These are phyloP conservation scores for Thinopyrum elongatum DNA, from an alignment of 176 grass and related monocot genomes.

Conservation along the genomic window DNA sequence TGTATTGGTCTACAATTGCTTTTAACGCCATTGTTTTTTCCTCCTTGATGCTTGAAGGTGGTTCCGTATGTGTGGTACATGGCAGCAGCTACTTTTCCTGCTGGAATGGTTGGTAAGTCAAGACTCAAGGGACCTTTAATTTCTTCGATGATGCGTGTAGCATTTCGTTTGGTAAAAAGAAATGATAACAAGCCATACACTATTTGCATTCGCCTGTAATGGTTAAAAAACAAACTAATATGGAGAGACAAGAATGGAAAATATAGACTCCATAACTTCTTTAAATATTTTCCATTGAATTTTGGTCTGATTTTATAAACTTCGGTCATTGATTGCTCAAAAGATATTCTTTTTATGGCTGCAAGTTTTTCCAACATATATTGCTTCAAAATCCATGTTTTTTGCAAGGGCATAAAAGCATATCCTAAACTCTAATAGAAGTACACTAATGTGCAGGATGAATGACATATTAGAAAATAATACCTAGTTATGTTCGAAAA, in stretches of 20 bases:
- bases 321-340: not conserved
- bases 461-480: not conserved
- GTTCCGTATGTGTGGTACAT: conserved; percentile 78
- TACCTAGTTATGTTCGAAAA: not conserved
- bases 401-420: not conserved
- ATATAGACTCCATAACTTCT: not conserved
- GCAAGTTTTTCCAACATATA: not conserved
- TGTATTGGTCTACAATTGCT: not conserved
- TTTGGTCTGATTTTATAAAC: not conserved
- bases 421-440: not conserved
- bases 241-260: not conserved
- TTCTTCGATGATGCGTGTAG: not conserved
- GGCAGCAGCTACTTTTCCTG: conserved; percentile 73
- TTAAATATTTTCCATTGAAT: not conserved
- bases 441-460: not conserved
- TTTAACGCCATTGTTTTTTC: not conserved
- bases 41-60: conserved; percentile 43
- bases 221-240: not conserved
- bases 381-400: not conserved
- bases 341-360: not conserved
- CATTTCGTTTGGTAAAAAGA: not conserved
- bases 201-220: not conserved
- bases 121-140: not conserved
- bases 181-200: not conserved
- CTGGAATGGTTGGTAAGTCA: conserved; percentile 62